A percentile compares a stretch with the other conserved stretches of the same genome.
phyloP scores from a whole-genome alignment of 768 basidiomycete genomes.

The Trametes punicea region DNA sequence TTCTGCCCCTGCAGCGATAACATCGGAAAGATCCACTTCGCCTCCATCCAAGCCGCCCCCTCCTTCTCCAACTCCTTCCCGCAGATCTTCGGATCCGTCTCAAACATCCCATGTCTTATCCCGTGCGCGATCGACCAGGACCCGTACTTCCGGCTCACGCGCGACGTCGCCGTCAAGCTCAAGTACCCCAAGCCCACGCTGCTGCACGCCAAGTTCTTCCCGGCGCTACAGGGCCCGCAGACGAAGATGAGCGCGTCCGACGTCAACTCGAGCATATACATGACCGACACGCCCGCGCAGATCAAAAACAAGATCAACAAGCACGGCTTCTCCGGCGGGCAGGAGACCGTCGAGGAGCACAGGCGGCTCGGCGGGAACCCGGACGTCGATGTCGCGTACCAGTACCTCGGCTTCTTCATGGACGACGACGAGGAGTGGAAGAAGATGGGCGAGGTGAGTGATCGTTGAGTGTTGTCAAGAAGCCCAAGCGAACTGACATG shows the following conservation, averaged over 20 bases:
- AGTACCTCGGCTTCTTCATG: slow-evolving; percentile 93
- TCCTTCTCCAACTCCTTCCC: slow-evolving; percentile 99
- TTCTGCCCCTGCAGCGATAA: slow-evolving; percentile 88
- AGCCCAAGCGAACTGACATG: neutral
- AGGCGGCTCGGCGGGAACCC: slow-evolving; percentile 83
- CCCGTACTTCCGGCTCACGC: slow-evolving; percentile 95
- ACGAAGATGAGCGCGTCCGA: slow-evolving; percentile 99
- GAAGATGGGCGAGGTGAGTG: slow-evolving; percentile 66
- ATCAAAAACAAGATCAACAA: slow-evolving; percentile 98
- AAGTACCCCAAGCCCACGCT: slow-evolving; percentile 95
- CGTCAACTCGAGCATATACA: slow-evolving; percentile 89
- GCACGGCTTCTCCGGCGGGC: slow-evolving; percentile 94
- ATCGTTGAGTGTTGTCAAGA: neutral
- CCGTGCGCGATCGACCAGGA: slow-evolving; percentile 99
- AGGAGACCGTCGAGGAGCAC: slow-evolving; percentile 96
- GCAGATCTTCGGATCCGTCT: slow-evolving; percentile 84
- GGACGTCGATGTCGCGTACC: slow-evolving; percentile 94
- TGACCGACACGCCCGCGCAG: slow-evolving; percentile 88
- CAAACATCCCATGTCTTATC: slow-evolving; percentile 88
- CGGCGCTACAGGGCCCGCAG: slow-evolving; percentile 94
- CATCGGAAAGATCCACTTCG: slow-evolving; percentile 97
- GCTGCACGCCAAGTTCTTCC: slow-evolving; percentile 96
- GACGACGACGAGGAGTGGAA: slow-evolving; percentile 91
- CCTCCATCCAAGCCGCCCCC: slow-evolving; percentile 91
- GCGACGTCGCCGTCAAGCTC: slow-evolving; percentile 90